Conservation (phyloP, 2,329 filamentous ascomycete species). For the Neocatenulostroma microsporum region DNA sequence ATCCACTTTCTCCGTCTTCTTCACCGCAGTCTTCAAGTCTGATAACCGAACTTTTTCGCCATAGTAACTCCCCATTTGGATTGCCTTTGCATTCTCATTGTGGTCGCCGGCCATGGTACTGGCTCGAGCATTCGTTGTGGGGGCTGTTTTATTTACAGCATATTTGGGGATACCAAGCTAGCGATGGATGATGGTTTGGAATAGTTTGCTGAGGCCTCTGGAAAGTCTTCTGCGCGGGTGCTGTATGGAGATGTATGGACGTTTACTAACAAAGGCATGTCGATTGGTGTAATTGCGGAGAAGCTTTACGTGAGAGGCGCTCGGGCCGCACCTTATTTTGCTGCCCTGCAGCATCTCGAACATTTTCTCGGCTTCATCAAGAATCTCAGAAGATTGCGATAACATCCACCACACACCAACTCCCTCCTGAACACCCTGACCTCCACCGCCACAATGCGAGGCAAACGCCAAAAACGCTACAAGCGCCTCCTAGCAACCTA, state of each 20-base stretch:
- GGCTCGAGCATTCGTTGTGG: not conserved
- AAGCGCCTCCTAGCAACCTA: too few species aligned
- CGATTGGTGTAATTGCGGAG: too few species aligned
- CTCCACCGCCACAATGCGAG: constrained; percentile 49
- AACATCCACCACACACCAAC: not conserved
- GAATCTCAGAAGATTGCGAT: not conserved
- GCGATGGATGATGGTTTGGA: not conserved
- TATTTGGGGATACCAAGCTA: too few species aligned
- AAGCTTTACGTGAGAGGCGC: too few species aligned
- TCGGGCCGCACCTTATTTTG: too few species aligned
- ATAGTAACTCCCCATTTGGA: too few species aligned
- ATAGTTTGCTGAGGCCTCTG: not conserved
- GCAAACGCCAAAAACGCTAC: constrained; percentile 65
- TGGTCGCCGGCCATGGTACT: too few species aligned
- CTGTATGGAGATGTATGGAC: too few species aligned
- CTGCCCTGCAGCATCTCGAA: not conserved
- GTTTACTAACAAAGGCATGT: too few species aligned
- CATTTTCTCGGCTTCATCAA: too few species aligned
- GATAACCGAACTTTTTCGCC: not conserved
- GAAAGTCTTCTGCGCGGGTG: not conserved
- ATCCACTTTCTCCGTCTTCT: constrained; percentile 7
- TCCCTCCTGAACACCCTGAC: not conserved
- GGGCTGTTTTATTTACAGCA: not conserved
- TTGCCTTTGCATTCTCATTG: too few species aligned
- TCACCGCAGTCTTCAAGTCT: constrained; percentile 2